Evolutionary conservation across 768 basidiomycete genomes (phyloP), one percentile per base, ranked within the genome.

Genomic region (Coprinellus micaceus): DNA sequence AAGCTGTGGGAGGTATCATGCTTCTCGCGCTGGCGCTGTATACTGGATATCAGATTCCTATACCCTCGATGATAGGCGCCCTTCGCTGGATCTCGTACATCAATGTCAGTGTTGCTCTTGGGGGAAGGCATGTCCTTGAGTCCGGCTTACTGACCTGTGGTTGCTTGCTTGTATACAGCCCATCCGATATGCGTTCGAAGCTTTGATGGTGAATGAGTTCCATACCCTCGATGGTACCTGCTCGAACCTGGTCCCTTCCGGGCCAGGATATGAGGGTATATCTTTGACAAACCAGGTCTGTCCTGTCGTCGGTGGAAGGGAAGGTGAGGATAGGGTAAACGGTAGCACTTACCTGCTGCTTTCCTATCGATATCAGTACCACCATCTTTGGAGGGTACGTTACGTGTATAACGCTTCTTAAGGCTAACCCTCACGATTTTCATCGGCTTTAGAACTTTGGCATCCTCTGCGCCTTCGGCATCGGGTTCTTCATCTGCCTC

Each of bases 171-270:
- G 7, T 26, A 19, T 43, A 63, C 58, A 85, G 84, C 78, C 92
- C 53, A 58, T 91, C 36, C 79, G 74, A 2, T 93, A 84, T 64
- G 86, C 82, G 0, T 94, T 94, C 66, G 88, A 92, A 58, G 76
- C 80, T 0, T 67, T 94, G 40, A 76, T 95, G 66, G 76, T 82
- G 21, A 95, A 94, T 69, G 91, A 96, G 68, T 94, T 94, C 71
- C 83, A 80, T 60, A 85, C 81, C 0, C 70, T 89, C 6, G 68
- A 87, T 21, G 89, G 86, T 44, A 64, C 71, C 13, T 87, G 86
- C 63, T 72, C 85, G 24, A 67, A 73, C 39, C 71, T 89, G 13
- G 82, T 85, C 0, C 85, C 88, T 3, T 76, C 72, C 2, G 87
- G 88, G 0, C 71, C 85, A 0, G 82, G 82, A 0, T 90, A 90